phyloP scores from a whole-genome alignment of 2,329 filamentous ascomycete genomes.

The Trichoderma sp. region DNA sequence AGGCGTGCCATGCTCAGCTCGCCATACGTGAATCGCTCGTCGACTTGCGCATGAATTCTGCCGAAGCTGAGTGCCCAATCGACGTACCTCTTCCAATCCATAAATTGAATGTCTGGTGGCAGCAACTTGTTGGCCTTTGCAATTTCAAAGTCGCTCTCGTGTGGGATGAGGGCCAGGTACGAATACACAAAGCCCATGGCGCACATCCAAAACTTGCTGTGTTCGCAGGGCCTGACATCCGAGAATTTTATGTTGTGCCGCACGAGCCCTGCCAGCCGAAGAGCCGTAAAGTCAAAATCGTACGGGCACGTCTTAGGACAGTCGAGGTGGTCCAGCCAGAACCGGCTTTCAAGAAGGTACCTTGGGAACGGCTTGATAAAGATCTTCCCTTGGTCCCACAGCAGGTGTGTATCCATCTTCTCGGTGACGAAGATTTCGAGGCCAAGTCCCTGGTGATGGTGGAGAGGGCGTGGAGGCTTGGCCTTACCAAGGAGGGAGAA shows the following conservation, averaged over 20 bases:
- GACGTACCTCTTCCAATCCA: slow-evolving; percentile 1
- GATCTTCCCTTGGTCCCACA: background rate
- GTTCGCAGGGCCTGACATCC: background rate
- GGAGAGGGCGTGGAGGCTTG: background rate
- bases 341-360: slow-evolving; percentile 1
- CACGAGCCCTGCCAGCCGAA: background rate
- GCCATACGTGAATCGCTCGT: slow-evolving; percentile 18
- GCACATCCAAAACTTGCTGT: background rate
- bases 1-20: slow-evolving; percentile 10
- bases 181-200: slow-evolving; percentile 14
- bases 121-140: slow-evolving; percentile 1
- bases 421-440: slow-evolving; percentile 12
- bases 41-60: background rate
- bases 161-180: slow-evolving; percentile 1
- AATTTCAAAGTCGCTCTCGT: slow-evolving; percentile 14
- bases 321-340: background rate
- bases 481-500: slow-evolving; percentile 5
- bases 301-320: background rate
- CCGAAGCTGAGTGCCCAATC: background rate
- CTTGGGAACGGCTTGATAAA: slow-evolving; percentile 16
- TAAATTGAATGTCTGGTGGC: background rate
- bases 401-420: slow-evolving; percentile 15
- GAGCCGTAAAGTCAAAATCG: background rate
- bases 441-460: slow-evolving; percentile 4
- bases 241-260: background rate